Evolutionary conservation across 2,329 filamentous ascomycete genomes (phyloP).

Genomic region (Pseudogymnoascus sp.): DNA sequence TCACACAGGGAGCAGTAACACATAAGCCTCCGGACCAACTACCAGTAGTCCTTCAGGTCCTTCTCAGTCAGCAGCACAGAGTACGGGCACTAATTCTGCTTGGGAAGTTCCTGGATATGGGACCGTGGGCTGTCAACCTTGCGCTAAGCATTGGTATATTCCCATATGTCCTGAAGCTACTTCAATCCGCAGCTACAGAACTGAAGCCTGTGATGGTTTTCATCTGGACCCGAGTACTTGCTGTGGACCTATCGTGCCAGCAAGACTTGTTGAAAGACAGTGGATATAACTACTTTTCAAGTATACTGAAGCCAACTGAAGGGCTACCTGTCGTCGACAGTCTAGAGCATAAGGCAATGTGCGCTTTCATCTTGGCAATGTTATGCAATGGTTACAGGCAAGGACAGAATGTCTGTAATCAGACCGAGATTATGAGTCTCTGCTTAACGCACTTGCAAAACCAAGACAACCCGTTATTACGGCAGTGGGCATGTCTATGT

Average conservation of each 20-base stretch:
- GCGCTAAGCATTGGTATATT: constrained; percentile 97
- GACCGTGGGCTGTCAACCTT: constrained; percentile 97
- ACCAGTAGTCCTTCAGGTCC: constrained; percentile 89
- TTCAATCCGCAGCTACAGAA: constrained; percentile 91
- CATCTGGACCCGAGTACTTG: constrained; percentile 94
- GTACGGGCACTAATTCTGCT: constrained; percentile 84
- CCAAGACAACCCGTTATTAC: constrained; percentile 75
- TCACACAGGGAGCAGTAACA: constrained; percentile 73
- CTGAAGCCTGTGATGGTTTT: constrained; percentile 99
- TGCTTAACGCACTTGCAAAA: constrained; percentile 80
- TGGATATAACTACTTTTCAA: constrained; percentile 93
- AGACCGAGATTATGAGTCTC: constrained; percentile 81
- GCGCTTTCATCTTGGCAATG: constrained; percentile 93
- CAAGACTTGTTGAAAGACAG: constrained; percentile 92
- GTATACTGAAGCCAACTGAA: constrained; percentile 78
- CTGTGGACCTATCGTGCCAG: constrained; percentile 90
- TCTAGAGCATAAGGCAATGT: constrained; percentile 97
- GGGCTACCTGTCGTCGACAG: constrained; percentile 78
- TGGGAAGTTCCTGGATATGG: constrained; percentile 87
- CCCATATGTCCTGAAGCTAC: constrained; percentile 92
- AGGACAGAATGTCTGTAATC: constrained; percentile 85
- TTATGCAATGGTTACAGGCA: constrained; percentile 93
- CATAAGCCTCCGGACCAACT: constrained; percentile 89
- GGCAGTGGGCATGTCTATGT: constrained; percentile 94
- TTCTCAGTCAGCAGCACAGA: constrained; percentile 90